phyloP scores from a whole-genome alignment of 805 yeast genomes.

The Metschnikowia henanensis region DNA sequence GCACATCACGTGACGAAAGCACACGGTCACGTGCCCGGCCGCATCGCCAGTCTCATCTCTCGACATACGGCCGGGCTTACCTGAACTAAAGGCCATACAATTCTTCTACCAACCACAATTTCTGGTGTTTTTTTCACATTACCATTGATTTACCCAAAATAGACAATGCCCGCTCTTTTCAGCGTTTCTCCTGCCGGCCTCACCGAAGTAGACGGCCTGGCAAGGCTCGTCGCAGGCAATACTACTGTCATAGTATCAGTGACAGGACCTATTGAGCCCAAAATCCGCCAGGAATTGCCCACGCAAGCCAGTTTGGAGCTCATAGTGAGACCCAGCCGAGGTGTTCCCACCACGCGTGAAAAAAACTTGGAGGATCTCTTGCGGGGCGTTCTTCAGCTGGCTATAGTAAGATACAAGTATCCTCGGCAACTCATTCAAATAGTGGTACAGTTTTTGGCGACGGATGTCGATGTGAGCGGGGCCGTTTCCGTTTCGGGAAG shows the following conservation, averaged over 20 bases:
- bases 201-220: conserved; percentile 78
- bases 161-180: no score
- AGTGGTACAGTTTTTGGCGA: conserved; percentile 40
- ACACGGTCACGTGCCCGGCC: no score
- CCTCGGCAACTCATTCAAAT: conserved; percentile 67
- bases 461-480: conserved; percentile 24
- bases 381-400: conserved; percentile 56
- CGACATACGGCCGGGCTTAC: no score
- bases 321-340: conserved; percentile 73
- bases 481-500: conserved; percentile 16
- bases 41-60: no score
- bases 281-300: conserved; percentile 81
- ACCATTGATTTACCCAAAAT: no score
- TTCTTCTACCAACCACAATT: neutral
- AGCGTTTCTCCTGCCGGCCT: conserved; percentile 32
- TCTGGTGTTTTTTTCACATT: neutral
- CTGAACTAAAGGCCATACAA: no score
- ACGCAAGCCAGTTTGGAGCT: conserved; percentile 76
- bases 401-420: conserved; percentile 59
- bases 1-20: conserved; percentile 3
- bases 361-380: conserved; percentile 72
- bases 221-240: conserved; percentile 49
- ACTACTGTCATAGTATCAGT: conserved; percentile 73
- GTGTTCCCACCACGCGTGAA: conserved; percentile 76
- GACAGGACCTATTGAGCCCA: conserved; percentile 89